Percentiles rank a stretch among this genome's conserved stretches.
Conservation (phyloP, 2,329 filamentous ascomycete genomes). For the Xylariaceae sp. region DNA sequence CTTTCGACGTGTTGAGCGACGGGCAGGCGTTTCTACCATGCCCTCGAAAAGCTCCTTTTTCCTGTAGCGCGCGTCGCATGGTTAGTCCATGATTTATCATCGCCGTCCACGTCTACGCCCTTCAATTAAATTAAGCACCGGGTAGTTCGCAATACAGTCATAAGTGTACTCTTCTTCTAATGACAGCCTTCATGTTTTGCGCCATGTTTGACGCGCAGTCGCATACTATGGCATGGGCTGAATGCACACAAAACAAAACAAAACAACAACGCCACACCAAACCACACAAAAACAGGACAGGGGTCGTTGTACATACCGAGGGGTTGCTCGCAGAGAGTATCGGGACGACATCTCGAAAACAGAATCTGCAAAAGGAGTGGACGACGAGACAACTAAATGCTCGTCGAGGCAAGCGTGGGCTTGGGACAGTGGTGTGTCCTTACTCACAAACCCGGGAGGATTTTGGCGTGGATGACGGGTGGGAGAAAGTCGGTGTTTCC, state of each 20-base stretch:
- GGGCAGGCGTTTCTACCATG: constrained; percentile 57
- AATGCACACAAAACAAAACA: neutral
- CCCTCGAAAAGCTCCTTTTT: constrained; percentile 62
- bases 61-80: constrained; percentile 31
- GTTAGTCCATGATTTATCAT: too few relatives aligned
- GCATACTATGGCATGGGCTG: too few relatives aligned
- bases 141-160: too few relatives aligned
- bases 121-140: too few relatives aligned
- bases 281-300: constrained; percentile 4
- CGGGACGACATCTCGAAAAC: constrained; percentile 16
- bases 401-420: constrained; percentile 13
- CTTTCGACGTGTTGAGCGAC: constrained; percentile 49
- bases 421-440: too few relatives aligned
- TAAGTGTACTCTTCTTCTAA: too few relatives aligned
- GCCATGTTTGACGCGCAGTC: neutral
- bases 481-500: constrained; percentile 5
- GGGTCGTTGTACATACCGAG: constrained; percentile 17
- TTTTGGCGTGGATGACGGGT: neutral
- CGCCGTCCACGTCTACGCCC: too few relatives aligned
- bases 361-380: constrained; percentile 19
- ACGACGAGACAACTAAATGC: constrained; percentile 27
- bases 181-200: neutral
- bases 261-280: neutral
- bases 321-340: constrained; percentile 22
- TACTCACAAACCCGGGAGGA: neutral